phyloP scores from a whole-genome alignment of 1,284 basidiomycete genomes.

The Ustilago xerochloae region DNA sequence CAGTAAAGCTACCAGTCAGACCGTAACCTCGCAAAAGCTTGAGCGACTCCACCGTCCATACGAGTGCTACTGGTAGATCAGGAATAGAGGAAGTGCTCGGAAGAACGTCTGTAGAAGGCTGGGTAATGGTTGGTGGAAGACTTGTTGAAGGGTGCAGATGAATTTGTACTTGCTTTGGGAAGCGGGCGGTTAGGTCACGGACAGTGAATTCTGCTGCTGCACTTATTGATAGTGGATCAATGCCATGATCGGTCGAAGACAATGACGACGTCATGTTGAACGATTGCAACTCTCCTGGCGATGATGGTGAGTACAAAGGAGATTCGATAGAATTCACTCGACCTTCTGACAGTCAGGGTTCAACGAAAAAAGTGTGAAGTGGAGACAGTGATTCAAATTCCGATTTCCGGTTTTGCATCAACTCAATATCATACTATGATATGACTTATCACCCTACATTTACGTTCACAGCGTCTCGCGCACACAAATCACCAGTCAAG shows the following conservation, averaged over 20 bases:
- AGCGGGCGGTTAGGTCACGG: not conserved
- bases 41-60: slow-evolving; percentile 39
- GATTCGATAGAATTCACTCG: not conserved
- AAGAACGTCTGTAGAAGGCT: not conserved
- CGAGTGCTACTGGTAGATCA: slow-evolving; percentile 14
- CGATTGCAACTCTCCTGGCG: not conserved
- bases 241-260: not conserved
- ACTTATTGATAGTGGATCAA: not conserved
- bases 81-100: not conserved
- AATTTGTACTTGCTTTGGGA: slow-evolving; percentile 22
- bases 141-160: slow-evolving; percentile 22
- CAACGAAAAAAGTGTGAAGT: not conserved
- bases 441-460: too few relatives aligned
- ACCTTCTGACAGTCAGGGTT: not conserved
- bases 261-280: not conserved
- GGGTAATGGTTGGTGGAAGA: not conserved
- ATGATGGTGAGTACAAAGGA: too few relatives aligned
- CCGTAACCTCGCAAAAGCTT: slow-evolving; percentile 72
- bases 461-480: too few relatives aligned
- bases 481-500: too few relatives aligned
- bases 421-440: not conserved
- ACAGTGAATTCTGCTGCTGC: not conserved
- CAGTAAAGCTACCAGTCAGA: slow-evolving; percentile 84
- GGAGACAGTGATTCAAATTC: not conserved
- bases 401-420: not conserved